Conservation (phyloP, 2,329 filamentous ascomycete genomes). For the Aspergillus chevalieri region DNA sequence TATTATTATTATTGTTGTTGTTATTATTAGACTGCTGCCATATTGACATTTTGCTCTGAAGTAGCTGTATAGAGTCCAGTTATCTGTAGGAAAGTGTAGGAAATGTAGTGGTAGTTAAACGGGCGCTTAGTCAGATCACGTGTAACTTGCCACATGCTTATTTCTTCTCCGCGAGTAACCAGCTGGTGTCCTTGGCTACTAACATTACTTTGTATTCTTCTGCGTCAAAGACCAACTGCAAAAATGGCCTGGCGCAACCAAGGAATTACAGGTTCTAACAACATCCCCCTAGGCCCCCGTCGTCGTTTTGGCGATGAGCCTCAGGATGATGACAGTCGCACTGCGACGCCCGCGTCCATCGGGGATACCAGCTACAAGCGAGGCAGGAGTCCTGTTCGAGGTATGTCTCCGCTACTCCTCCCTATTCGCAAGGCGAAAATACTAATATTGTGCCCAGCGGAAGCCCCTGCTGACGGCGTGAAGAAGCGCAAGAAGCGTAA, state of each 20-base stretch:
- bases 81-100: no score
- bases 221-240: background rate
- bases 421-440: constrained; percentile 15
- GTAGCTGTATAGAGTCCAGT: background rate
- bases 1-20: no score
- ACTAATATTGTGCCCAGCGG: constrained; percentile 19
- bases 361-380: constrained; percentile 61
- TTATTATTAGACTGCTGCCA: background rate
- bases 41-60: constrained; percentile 1
- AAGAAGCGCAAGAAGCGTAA: constrained; percentile 97
- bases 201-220: background rate
- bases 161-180: constrained; percentile 1
- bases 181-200: background rate
- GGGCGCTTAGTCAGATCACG: background rate
- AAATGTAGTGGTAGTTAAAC: no score
- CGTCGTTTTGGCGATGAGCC: constrained; percentile 67
- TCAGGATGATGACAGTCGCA: constrained; percentile 40
- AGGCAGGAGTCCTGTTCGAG: constrained; percentile 82
- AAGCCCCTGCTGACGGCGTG: constrained; percentile 63
- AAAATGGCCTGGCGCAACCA: constrained; percentile 60
- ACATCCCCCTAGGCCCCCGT: constrained; percentile 83
- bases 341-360: constrained; percentile 42
- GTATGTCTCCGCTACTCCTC: constrained; percentile 45
- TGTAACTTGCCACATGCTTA: background rate
- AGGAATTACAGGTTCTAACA: constrained; percentile 96